phyloP scores from a whole-genome alignment of 352 stramenopile genomes.

The Phytophthora palmivora region DNA sequence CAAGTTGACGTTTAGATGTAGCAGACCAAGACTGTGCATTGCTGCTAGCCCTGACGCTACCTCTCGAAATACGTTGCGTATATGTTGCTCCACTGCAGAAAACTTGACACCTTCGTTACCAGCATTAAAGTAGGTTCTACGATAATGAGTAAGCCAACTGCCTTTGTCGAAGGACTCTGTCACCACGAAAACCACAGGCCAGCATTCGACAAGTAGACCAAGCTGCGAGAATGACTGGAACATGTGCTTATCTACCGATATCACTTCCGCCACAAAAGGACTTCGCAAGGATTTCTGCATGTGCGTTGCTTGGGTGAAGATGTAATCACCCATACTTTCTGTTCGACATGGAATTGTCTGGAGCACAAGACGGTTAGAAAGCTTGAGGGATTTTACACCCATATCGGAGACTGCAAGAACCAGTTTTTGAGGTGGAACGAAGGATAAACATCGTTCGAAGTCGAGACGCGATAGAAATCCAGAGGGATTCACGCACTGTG shows the following conservation, averaged over 20 bases:
- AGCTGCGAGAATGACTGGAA: conserved; percentile 74
- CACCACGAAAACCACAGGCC: conserved; percentile 61
- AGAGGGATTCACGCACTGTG: conserved; percentile 57
- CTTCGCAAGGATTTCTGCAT: conserved; percentile 49
- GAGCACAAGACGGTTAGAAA: conserved; percentile 41
- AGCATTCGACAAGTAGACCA: conserved; percentile 67
- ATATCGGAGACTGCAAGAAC: conserved; percentile 28
- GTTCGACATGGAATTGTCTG: conserved; percentile 56
- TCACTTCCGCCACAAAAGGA: conserved; percentile 46
- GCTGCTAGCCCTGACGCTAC: conserved; percentile 55
- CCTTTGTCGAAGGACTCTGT: conserved; percentile 51
- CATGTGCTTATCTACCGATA: conserved; percentile 47
- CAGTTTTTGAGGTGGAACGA: conserved; percentile 46
- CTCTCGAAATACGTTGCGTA: conserved; percentile 50
- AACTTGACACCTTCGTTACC: conserved; percentile 20
- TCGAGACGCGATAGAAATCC: conserved; percentile 55
- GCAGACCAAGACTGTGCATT: conserved; percentile 61
- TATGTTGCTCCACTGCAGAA: conserved; percentile 36
- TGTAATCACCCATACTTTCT: conserved; percentile 45
- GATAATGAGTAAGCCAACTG: conserved; percentile 49
- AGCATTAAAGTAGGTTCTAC: conserved; percentile 5
- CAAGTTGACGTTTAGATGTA: conserved; percentile 68
- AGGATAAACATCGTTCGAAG: conserved; percentile 56
- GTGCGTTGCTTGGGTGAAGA: conserved; percentile 41
- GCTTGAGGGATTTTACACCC: background rate